phyloP scores from a whole-genome alignment of 2,329 filamentous ascomycete species.

The Trichoderma koningii region DNA sequence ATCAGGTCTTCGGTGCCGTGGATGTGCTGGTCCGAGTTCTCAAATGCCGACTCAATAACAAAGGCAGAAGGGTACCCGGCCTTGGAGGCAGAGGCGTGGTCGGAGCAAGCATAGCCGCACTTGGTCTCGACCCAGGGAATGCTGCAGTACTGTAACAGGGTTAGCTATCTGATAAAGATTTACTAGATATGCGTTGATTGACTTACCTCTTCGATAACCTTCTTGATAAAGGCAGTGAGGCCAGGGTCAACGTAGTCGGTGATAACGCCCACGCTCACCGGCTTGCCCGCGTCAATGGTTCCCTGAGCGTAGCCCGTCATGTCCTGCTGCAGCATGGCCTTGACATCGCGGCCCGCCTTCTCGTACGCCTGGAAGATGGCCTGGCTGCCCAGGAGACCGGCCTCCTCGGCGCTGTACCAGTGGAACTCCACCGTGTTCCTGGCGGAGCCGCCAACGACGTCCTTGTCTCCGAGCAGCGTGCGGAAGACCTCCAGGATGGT shows the following conservation, averaged over 20 bases:
- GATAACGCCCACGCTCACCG: conserved; percentile 88
- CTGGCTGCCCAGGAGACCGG: conserved; percentile 82
- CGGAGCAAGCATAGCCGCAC: conserved; percentile 83
- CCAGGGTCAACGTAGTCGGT: conserved; percentile 84
- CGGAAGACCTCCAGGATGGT: conserved; percentile 92
- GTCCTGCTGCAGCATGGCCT: conserved; percentile 97
- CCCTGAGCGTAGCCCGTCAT: conserved; percentile 91
- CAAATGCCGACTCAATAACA: conserved; percentile 73
- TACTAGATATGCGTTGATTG: neutral
- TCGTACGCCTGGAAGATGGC: conserved; percentile 85
- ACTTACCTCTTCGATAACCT: conserved; percentile 65
- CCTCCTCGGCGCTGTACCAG: conserved; percentile 92
- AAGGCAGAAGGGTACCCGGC: conserved; percentile 75
- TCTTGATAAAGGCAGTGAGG: conserved; percentile 88
- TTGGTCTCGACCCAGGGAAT: conserved; percentile 87
- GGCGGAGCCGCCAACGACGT: conserved; percentile 69
- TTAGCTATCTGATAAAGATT: neutral
- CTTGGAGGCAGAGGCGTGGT: conserved; percentile 73
- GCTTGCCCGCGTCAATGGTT: conserved; percentile 77
- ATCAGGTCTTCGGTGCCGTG: conserved; percentile 71
- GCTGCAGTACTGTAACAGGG: conserved; percentile 68
- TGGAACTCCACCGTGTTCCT: conserved; percentile 93
- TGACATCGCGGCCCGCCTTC: conserved; percentile 71
- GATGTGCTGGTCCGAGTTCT: conserved; percentile 66
- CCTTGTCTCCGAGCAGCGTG: conserved; percentile 72